A percentile compares a stretch with the other conserved stretches of the same genome.
Conservation (phyloP, 768 basidiomycete species). For the Podaxis sp. region DNA sequence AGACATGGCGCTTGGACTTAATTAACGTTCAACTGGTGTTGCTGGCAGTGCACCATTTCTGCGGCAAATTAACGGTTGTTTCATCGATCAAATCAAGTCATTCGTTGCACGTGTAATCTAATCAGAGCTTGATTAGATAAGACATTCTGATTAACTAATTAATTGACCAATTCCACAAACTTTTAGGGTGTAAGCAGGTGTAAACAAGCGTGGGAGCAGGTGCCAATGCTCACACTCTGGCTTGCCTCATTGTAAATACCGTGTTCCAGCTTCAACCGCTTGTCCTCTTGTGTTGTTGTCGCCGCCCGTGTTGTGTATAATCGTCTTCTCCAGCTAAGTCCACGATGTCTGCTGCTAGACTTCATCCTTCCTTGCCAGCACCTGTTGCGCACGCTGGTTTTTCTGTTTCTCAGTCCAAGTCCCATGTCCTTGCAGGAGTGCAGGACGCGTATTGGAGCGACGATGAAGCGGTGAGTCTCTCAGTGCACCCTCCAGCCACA, state of each 20-base stretch:
- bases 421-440: constrained; percentile 81
- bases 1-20: constrained; percentile 1
- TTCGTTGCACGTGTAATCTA: background rate
- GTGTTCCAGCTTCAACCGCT: constrained; percentile 13
- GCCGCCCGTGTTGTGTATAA: constrained; percentile 14
- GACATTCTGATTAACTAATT: background rate
- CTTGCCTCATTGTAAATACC: constrained; percentile 26
- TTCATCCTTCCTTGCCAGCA: constrained; percentile 62
- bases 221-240: constrained; percentile 16
- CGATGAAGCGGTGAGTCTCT: constrained; percentile 68
- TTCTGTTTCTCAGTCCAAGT: constrained; percentile 75
- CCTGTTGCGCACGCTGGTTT: constrained; percentile 70
- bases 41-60: background rate
- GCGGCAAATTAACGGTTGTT: background rate
- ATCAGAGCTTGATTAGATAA: constrained; percentile 2
- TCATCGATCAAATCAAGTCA: constrained; percentile 1
- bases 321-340: constrained; percentile 12
- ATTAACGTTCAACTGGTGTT: background rate
- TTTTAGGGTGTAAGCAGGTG: constrained; percentile 21
- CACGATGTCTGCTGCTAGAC: constrained; percentile 8
- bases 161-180: constrained; percentile 16
- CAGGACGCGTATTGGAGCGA: constrained; percentile 98
- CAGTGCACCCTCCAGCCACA: constrained; percentile 7
- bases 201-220: constrained; percentile 24
- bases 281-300: constrained; percentile 15